These are phyloP conservation scores for Misopates orontium DNA, from an alignment of 257 asterid genomes.

Conservation along the genomic window DNA sequence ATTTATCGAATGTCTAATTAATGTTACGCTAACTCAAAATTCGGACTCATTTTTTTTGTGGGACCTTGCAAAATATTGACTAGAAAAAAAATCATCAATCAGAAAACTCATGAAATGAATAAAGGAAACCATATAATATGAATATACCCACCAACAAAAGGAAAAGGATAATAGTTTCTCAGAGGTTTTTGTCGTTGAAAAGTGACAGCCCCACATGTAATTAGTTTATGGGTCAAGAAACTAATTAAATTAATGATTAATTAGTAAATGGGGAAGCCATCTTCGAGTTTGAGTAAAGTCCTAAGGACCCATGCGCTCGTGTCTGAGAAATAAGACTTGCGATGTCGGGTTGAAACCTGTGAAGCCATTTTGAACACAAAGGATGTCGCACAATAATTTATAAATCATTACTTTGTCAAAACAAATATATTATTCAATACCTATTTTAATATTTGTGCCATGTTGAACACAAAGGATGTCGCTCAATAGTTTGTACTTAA, in stretches of 20 bases:
- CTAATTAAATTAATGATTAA: constrained; percentile 23
- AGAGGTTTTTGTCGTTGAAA: constrained; percentile 16
- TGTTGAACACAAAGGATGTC: no score
- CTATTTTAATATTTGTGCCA: no score
- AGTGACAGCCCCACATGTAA: constrained; percentile 37
- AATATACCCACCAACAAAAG: not conserved
- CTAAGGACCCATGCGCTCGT: constrained; percentile 41
- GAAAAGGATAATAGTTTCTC: constrained; percentile 12
- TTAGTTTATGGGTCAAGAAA: constrained; percentile 21
- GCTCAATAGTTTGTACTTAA: no score
- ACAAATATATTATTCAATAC: no score
- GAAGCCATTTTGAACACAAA: constrained; percentile 25
- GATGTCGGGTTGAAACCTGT: constrained; percentile 37
- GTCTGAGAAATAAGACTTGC: constrained; percentile 34
- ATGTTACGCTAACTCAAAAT: no score
- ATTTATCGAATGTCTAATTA: no score
- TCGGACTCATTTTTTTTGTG: no score
- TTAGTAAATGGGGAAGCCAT: constrained; percentile 18
- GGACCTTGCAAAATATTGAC: no score
- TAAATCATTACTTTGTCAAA: no score
- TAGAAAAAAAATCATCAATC: no score
- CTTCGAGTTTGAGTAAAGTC: no score
- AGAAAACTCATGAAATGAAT: not conserved
- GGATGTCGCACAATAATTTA: constrained; percentile 39
- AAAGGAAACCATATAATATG: not conserved